phyloP scores from a whole-genome alignment of 495 filamentous ascomycete genomes.

The Beverwykella pulmonaria region DNA sequence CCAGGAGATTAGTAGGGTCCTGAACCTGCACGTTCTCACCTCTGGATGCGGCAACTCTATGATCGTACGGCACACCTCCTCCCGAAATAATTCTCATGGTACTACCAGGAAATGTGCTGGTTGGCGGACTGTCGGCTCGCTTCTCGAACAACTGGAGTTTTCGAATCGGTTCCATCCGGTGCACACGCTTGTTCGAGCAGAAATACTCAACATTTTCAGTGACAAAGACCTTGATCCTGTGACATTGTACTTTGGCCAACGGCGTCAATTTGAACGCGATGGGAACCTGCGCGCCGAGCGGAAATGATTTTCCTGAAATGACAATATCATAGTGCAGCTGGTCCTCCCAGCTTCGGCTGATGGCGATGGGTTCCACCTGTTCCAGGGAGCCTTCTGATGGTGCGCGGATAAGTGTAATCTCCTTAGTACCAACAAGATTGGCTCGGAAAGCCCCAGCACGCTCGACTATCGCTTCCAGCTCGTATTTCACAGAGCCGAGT shows the following conservation, averaged over 20 bases:
- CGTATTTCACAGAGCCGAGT: slow-evolving; percentile 84
- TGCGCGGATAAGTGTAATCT: slow-evolving; percentile 83
- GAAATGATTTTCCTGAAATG: slow-evolving; percentile 97
- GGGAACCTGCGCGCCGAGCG: slow-evolving; percentile 86
- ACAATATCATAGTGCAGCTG: slow-evolving; percentile 98
- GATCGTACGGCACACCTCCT: slow-evolving; percentile 73
- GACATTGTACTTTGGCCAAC: slow-evolving; percentile 92
- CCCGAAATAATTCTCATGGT: slow-evolving; percentile 78
- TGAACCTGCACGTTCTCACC: slow-evolving; percentile 58
- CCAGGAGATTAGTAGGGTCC: slow-evolving; percentile 71
- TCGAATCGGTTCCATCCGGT: slow-evolving; percentile 78
- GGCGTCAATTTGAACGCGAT: slow-evolving; percentile 98
- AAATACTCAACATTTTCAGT: slow-evolving; percentile 95
- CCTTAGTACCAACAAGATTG: slow-evolving; percentile 81
- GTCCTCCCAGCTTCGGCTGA: slow-evolving; percentile 96
- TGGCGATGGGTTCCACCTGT: slow-evolving; percentile 93
- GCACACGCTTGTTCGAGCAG: slow-evolving; percentile 83
- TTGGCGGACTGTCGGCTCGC: slow-evolving; percentile 75
- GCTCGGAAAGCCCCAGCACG: slow-evolving; percentile 89
- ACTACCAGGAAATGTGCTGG: slow-evolving; percentile 76
- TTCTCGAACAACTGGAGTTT: slow-evolving; percentile 93
- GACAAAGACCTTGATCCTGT: slow-evolving; percentile 92
- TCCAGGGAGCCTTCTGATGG: slow-evolving; percentile 92
- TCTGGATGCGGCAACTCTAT: slow-evolving; percentile 59
- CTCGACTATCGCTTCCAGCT: slow-evolving; percentile 85